Evolutionary conservation across 768 basidiomycete species (phyloP), one percentile per base, ranked within the genome.

Genomic region (Cystobasidium onofrii): DNA sequence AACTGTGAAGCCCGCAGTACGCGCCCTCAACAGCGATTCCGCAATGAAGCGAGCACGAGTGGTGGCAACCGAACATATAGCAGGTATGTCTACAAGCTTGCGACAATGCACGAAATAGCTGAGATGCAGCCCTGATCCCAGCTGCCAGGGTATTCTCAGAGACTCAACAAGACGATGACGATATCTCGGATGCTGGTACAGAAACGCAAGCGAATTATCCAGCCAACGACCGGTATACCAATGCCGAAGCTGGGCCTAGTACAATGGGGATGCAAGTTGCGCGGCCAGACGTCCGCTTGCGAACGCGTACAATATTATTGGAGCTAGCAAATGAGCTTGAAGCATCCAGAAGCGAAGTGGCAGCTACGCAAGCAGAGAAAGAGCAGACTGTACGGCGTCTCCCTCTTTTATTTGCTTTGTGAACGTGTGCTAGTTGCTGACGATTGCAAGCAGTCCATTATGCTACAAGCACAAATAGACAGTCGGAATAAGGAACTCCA

Each of bases 381-480:
- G 7, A 57, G 33, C 50, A 60, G n/a, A 20, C 50, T 9, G 69
- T 71, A 34, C n/a, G 18, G 69, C 69, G 6, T 52, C 15, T 52
- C 23, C n/a, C n/a, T n/a, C n/a, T n/a, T n/a, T n/a, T n/a, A n/a
- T n/a, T n/a, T n/a, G n/a, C n/a, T n/a, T n/a, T n/a, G n/a, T n/a
- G n/a, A n/a, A n/a, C n/a, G n/a, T n/a, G n/a, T n/a, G n/a, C n/a
- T n/a, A n/a, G n/a, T n/a, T n/a, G 52, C 10, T n/a, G n/a, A n/a
- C 52, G 7, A 13, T 46, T 50, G 18, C 50, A 7, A 10, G 18
- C 69, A 71, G 69, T 9, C 29, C 27, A 6, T 33, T 57, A 34
- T 71, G 34, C 69, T 71, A 36, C 69, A 71, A 36, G 13, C 52
- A 36, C 69, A 71, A 23, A 52, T 71, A 3, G 69, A 71, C 18